A percentile compares a stretch with the other conserved stretches of the same genome.
Conservation (phyloP, 805 yeast genomes). For the Clavispora carvajalis region DNA sequence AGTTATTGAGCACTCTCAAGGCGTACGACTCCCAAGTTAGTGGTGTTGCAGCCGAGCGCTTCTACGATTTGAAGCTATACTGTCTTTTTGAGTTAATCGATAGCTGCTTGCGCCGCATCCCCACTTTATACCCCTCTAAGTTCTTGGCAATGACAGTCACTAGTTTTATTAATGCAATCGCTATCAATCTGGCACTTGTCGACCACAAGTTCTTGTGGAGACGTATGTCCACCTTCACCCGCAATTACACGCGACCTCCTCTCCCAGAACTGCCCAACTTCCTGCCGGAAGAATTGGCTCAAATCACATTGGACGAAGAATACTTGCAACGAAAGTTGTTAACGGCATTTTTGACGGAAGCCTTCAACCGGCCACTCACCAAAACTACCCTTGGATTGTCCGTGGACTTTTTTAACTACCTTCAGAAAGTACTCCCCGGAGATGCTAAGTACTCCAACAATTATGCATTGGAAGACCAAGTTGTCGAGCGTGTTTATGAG, state of each 20-base stretch:
- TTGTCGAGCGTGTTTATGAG: slow-evolving; percentile 22
- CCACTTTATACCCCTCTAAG: slow-evolving; percentile 72
- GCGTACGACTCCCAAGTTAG: slow-evolving; percentile 13
- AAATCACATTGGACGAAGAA: slow-evolving; percentile 49
- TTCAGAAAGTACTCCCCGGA: slow-evolving; percentile 12
- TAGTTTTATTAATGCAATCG: slow-evolving; percentile 49
- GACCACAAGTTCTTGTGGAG: slow-evolving; percentile 43
- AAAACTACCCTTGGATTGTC: slow-evolving; percentile 17
- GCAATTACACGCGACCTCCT: slow-evolving; percentile 42
- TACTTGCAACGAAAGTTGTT: slow-evolving; percentile 62
- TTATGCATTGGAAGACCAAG: slow-evolving; percentile 17
- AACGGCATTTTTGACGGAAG: slow-evolving; percentile 54
- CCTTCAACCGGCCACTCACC: slow-evolving; percentile 33
- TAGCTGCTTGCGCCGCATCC: slow-evolving; percentile 53
- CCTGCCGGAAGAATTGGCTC: slow-evolving; percentile 34
- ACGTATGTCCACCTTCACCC: slow-evolving; percentile 55
- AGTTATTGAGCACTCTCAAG: slow-evolving; percentile 44
- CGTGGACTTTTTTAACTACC: slow-evolving; percentile 17
- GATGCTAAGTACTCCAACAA: slow-evolving; percentile 13
- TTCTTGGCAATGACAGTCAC: slow-evolving; percentile 67
- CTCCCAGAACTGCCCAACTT: slow-evolving; percentile 40
- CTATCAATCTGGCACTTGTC: slow-evolving; percentile 23
- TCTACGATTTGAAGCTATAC: slow-evolving; percentile 57
- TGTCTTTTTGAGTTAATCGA: slow-evolving; percentile 60
- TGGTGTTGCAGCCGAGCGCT: slow-evolving; percentile 16